phyloP scores from a whole-genome alignment of 345 rosid species.

The Noccaea caerulescens region DNA sequence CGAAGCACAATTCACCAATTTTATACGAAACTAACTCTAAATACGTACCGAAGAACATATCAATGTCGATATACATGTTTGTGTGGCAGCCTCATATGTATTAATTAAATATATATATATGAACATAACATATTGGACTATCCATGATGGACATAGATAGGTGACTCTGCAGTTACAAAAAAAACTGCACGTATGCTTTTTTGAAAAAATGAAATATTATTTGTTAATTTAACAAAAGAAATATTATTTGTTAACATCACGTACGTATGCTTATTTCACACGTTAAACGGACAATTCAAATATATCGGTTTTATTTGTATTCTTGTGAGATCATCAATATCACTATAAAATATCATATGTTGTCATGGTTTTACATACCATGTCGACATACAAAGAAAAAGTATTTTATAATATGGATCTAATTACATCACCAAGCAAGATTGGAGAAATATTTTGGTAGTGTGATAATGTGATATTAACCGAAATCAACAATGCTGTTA shows the following conservation, averaged over 20 bases:
- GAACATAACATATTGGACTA: not conserved
- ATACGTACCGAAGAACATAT: constrained; percentile 5
- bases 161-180: constrained; percentile 3
- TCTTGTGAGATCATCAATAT: constrained; percentile 35
- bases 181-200: constrained; percentile 9
- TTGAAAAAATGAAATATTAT: not conserved
- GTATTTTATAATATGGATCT: not conserved
- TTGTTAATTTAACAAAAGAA: not conserved
- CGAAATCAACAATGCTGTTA: not conserved
- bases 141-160: constrained; percentile 16
- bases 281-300: constrained; percentile 39
- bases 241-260: not conserved
- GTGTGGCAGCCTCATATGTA: not conserved
- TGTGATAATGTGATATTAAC: not conserved
- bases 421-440: constrained; percentile 1
- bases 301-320: constrained; percentile 28
- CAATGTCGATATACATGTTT: not conserved
- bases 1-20: not conserved
- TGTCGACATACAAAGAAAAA: constrained; percentile 31
- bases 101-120: constrained; percentile 1
- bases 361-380: constrained; percentile 10
- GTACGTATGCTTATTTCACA: constrained; percentile 26
- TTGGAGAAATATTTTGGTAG: not conserved
- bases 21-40: not conserved
- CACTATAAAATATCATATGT: constrained; percentile 8